Evolutionary conservation across 2,329 filamentous ascomycete species (phyloP), one percentile per base, ranked within the genome.

Genomic region (Curvularia sp.): DNA sequence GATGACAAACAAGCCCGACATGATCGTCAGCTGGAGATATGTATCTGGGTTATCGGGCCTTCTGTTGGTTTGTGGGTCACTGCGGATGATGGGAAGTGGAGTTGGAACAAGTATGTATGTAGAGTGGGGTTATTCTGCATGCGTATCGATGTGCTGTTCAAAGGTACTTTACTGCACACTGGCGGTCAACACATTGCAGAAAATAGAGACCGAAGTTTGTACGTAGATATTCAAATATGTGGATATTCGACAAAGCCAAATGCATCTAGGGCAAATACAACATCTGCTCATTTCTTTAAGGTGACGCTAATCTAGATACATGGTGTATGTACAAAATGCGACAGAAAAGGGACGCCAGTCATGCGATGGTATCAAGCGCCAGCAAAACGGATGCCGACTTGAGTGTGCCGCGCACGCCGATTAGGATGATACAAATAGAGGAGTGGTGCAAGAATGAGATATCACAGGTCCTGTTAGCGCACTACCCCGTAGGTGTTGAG

Each of bases 311-410:
- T 49, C 21, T 49, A 39, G 47, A 38, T 39, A 32, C 30, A 49
- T 49, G 34, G 49, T 55, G 28, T 38, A 50, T 58, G 28, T 55
- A 58, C 38, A 54, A 38, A 41, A 38, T 46, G 46, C 51, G 23
- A 55, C 47, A 28, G 39, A 25, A 54, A 54, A 45, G 39, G 46
- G 46, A 58, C 38, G 45, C 55, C 39, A 49, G 45, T 49, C 50
- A 55, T 49, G 39, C 39, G 38, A 55, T 49, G 51, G 55, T 55
- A 58, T 50, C 51, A 46, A 58, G 55, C 51, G 55, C 45, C 45
- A 58, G 53, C 55, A 55, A 49, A 25, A 49, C 36, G 51, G 28
- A 55, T 55, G 50, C 48, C 50, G 45, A 46, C 46, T 58, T 46
- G 27, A 58, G 34, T 53, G 50, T 39, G 38, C 46, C 55, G 41